Evolutionary conservation across 306 rosid genomes (phyloP).

Genomic region (Gillenia trifoliata): DNA sequence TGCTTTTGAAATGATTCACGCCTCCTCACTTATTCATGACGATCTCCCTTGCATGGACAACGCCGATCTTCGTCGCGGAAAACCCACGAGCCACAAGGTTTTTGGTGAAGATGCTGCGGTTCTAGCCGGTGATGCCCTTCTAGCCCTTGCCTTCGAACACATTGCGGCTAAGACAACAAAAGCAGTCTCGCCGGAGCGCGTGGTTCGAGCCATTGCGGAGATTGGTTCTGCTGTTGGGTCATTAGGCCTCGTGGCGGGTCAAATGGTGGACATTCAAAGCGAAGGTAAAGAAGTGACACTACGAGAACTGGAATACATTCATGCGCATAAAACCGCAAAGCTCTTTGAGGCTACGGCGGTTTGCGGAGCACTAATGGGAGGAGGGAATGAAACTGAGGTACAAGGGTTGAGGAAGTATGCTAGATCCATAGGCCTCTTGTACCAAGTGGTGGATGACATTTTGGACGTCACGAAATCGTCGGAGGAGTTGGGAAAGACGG

Average conservation of each 20-base stretch:
- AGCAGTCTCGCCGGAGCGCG: constrained; percentile 2
- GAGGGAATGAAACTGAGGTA: constrained; percentile 17
- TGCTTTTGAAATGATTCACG: constrained; percentile 33
- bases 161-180: constrained; percentile 19
- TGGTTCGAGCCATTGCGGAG: constrained; percentile 22
- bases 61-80: constrained; percentile 23
- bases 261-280: constrained; percentile 20
- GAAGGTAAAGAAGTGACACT: constrained; percentile 22
- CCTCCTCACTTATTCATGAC: constrained; percentile 27
- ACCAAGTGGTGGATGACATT: constrained; percentile 39
- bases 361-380: constrained; percentile 32
- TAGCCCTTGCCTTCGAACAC: constrained; percentile 27
- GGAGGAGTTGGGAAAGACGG: constrained; percentile 28
- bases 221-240: constrained; percentile 34
- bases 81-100: constrained; percentile 25
- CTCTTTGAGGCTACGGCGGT: constrained; percentile 31
- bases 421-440: constrained; percentile 26
- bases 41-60: constrained; percentile 45
- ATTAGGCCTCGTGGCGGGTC: constrained; percentile 33
- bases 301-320: constrained; percentile 30
- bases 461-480: constrained; percentile 32
- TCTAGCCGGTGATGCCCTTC: constrained; percentile 29
- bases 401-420: constrained; percentile 32
- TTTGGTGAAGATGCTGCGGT: constrained; percentile 28
- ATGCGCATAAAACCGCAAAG: constrained; percentile 27